Conservation (phyloP, 139 green algal genomes). For the Coccomyxa sp. region DNA sequence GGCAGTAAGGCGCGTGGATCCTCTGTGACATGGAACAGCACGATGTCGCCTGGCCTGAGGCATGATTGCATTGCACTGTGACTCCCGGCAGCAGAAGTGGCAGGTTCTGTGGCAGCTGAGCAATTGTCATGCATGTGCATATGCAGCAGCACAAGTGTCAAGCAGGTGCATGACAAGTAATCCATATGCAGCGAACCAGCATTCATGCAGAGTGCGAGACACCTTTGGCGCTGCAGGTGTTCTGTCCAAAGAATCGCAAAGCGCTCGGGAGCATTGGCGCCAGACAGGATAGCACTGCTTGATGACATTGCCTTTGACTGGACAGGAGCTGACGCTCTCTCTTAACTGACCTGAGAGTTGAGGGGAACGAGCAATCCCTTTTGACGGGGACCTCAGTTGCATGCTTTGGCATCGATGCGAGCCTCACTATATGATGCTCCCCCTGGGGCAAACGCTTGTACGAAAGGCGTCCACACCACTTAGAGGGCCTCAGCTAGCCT, state of each 20-base stretch:
- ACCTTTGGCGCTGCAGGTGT: too few species aligned
- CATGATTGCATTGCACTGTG: not conserved
- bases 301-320: constrained; percentile 66
- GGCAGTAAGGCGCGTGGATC: too few species aligned
- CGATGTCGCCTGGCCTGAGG: not conserved
- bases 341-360: constrained; percentile 32
- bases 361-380: too few species aligned
- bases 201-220: too few species aligned
- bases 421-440: too few species aligned
- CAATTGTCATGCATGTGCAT: not conserved
- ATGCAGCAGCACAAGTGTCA: not conserved
- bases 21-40: too few species aligned
- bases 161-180: not conserved
- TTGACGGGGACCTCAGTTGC: too few species aligned
- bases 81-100: not conserved
- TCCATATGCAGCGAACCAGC: too few species aligned
- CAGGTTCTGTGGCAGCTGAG: not conserved
- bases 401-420: too few species aligned
- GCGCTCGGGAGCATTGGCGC: constrained; percentile 37
- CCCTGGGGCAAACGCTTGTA: too few species aligned
- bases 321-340: constrained; percentile 62
- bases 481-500: too few species aligned
- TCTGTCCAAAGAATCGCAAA: constrained; percentile 56
- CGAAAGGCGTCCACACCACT: too few species aligned
- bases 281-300: constrained; percentile 34